These are phyloP conservation scores for Cladosporium sp. DNA, from an alignment of 2,329 filamentous ascomycete genomes.

Conservation along the genomic window DNA sequence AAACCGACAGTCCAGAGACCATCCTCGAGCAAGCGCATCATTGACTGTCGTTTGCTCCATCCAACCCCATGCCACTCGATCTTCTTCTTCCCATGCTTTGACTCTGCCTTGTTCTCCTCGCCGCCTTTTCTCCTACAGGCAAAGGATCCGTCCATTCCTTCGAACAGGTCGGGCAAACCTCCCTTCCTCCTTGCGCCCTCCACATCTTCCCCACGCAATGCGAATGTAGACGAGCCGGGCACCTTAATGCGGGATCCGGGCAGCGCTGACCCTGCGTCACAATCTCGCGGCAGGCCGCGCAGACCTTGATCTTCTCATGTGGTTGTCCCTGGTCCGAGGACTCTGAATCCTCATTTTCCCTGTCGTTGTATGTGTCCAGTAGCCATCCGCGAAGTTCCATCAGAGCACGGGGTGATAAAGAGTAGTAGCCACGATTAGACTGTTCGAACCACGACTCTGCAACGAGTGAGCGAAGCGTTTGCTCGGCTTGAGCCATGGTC, in stretches of 20 bases:
- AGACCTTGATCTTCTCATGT: constrained; percentile 76
- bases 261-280: constrained; percentile 82
- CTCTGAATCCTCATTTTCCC: constrained; percentile 49
- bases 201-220: constrained; percentile 72
- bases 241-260: constrained; percentile 48
- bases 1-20: neutral
- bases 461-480: constrained; percentile 63
- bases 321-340: constrained; percentile 39
- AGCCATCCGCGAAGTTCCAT: constrained; percentile 84
- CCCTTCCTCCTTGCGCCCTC: constrained; percentile 53
- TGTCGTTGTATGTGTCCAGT: constrained; percentile 82
- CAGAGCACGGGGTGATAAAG: constrained; percentile 68
- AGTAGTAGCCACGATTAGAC: constrained; percentile 67
- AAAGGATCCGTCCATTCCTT: constrained; percentile 47
- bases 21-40: constrained; percentile 7
- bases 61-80: constrained; percentile 11
- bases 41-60: constrained; percentile 15
- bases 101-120: constrained; percentile 14
- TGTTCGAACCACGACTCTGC: constrained; percentile 81
- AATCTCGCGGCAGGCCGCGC: constrained; percentile 82
- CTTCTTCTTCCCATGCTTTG: constrained; percentile 6
- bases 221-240: constrained; percentile 68
- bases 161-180: constrained; percentile 59
- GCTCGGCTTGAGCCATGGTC: constrained; percentile 73
- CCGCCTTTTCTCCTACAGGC: constrained; percentile 51